Evolutionary conservation across 306 rosid genomes (phyloP).

Genomic region (Gastrolobium bilobum): DNA sequence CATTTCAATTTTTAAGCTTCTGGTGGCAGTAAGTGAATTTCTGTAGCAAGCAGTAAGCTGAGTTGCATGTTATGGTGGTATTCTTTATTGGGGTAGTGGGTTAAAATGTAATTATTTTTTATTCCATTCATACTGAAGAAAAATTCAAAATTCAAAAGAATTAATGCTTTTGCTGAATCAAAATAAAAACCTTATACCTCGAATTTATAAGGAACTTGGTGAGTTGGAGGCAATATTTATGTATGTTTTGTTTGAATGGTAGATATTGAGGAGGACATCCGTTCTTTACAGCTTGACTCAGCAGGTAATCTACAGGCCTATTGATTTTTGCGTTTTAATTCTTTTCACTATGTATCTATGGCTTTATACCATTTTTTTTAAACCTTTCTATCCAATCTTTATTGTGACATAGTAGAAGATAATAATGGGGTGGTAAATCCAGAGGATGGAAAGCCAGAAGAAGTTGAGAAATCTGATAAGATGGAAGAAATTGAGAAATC

Average conservation of each 20-base stretch:
- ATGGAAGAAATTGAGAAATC: conserved; percentile 63
- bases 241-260: conserved; percentile 50
- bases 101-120: conserved; percentile 7
- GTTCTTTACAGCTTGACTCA: conserved; percentile 88
- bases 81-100: conserved; percentile 6
- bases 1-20: conserved; percentile 30
- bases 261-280: conserved; percentile 94
- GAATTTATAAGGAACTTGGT: conserved; percentile 39
- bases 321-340: conserved; percentile 30
- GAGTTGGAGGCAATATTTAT: conserved; percentile 42
- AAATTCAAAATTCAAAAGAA: background rate
- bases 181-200: background rate
- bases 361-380: conserved; percentile 33
- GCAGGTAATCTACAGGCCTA: conserved; percentile 64
- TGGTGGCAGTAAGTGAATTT: background rate
- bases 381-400: conserved; percentile 44
- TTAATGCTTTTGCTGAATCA: conserved; percentile 16
- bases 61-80: conserved; percentile 34
- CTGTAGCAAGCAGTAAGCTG: background rate
- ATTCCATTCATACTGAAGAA: background rate
- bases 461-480: conserved; percentile 59
- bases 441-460: conserved; percentile 70
- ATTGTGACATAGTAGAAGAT: conserved; percentile 66
- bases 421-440: conserved; percentile 64
- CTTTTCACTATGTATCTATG: background rate